These are phyloP conservation scores for Gentiana straminea DNA, from an alignment of 257 asterid species.

Conservation along the genomic window DNA sequence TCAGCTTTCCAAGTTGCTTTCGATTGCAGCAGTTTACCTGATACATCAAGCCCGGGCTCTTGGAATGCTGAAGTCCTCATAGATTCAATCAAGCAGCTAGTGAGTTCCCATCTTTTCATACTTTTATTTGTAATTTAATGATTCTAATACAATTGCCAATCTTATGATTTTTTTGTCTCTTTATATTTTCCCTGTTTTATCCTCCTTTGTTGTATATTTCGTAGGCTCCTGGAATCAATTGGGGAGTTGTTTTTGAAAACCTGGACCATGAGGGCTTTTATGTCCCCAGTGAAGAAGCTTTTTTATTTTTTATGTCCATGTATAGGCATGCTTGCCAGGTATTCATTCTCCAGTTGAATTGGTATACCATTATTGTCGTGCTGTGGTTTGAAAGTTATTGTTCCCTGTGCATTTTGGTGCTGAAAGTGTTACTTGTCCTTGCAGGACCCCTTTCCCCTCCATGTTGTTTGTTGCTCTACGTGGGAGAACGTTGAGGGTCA, in stretches of 20 bases:
- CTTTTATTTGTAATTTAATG: slow-evolving; percentile 1
- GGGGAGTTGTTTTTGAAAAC: slow-evolving; percentile 69
- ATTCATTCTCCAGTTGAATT: slow-evolving; percentile 2
- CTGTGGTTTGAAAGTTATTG: too few species aligned
- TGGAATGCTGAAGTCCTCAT: slow-evolving; percentile 78
- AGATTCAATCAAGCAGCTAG: slow-evolving; percentile 87
- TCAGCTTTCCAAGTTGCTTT: slow-evolving; percentile 68
- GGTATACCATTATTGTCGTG: background rate
- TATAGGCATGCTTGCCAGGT: slow-evolving; percentile 82
- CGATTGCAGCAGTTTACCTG: slow-evolving; percentile 37
- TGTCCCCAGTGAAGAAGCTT: slow-evolving; percentile 66
- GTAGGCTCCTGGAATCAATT: slow-evolving; percentile 77
- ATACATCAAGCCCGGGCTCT: slow-evolving; percentile 40
- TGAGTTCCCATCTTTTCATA: slow-evolving; percentile 19
- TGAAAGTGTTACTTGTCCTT: slow-evolving; percentile 2
- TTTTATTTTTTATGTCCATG: slow-evolving; percentile 74
- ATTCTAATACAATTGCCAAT: background rate
- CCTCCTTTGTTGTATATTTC: background rate
- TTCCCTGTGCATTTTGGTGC: background rate
- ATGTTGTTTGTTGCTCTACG: slow-evolving; percentile 71
- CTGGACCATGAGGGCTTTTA: slow-evolving; percentile 91
- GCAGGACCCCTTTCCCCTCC: slow-evolving; percentile 92
- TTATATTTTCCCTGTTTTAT: slow-evolving; percentile 3
- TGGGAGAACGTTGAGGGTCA: slow-evolving; percentile 99
- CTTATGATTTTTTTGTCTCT: background rate